A percentile compares a stretch with the other conserved stretches of the same genome.
These are phyloP conservation scores for Ganoderma sinense DNA, from an alignment of 1,284 basidiomycete species.

Conservation along the genomic window DNA sequence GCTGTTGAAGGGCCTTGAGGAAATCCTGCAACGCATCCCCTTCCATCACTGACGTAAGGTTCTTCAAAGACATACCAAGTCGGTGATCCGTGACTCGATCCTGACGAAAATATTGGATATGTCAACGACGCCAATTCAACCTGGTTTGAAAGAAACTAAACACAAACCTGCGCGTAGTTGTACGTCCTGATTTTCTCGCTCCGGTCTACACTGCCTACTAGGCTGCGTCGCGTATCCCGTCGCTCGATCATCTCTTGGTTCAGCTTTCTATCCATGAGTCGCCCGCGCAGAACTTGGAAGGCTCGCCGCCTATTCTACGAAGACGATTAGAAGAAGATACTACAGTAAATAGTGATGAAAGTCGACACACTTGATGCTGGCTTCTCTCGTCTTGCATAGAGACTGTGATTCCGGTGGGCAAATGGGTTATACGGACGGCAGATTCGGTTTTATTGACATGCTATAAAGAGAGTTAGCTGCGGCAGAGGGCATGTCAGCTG, in stretches of 20 bases:
- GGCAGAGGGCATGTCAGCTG: neutral
- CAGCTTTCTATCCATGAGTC: constrained; percentile 84
- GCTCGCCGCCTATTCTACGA: constrained; percentile 86
- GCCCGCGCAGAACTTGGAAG: constrained; percentile 85
- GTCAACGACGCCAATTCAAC: neutral
- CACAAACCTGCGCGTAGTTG: constrained; percentile 83
- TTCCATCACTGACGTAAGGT: constrained; percentile 79
- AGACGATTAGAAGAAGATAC: constrained; percentile 5
- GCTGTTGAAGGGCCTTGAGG: constrained; percentile 67
- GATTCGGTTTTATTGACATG: constrained; percentile 99
- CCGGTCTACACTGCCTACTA: constrained; percentile 83
- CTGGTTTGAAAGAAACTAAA: neutral
- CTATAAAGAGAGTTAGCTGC: constrained; percentile 46
- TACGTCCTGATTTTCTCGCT: constrained; percentile 96
- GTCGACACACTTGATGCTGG: constrained; percentile 82
- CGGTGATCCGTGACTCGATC: constrained; percentile 94
- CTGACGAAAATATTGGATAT: constrained; percentile 46
- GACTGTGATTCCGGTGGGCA: constrained; percentile 93
- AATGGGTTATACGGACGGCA: constrained; percentile 94
- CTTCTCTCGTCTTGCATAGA: constrained; percentile 99
- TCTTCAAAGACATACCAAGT: constrained; percentile 80
- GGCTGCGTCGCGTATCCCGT: constrained; percentile 72
- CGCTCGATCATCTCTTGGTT: constrained; percentile 73
- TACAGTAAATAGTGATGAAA: neutral
- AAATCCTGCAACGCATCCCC: constrained; percentile 76